Percentiles rank a stretch among this genome's conserved stretches.
Conservation (phyloP, 768 basidiomycete genomes). For the Agrocybe pediades region DNA sequence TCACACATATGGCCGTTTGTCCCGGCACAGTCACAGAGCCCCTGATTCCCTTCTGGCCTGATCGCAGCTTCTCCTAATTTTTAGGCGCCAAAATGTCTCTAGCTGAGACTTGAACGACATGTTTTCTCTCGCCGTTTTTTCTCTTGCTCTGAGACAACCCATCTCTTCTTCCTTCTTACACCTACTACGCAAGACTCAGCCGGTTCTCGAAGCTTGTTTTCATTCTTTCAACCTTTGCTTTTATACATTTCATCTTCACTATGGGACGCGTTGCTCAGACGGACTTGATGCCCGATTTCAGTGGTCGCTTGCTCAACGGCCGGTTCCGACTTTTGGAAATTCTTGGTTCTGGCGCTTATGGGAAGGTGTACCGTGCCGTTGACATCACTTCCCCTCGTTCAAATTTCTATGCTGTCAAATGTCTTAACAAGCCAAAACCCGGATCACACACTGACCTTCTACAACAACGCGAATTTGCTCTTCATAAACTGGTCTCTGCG, state of each 20-base stretch:
- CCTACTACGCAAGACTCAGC: constrained; percentile 15
- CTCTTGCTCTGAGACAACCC: neutral
- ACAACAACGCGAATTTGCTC: constrained; percentile 70
- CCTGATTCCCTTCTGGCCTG: neutral
- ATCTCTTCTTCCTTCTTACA: constrained; percentile 5
- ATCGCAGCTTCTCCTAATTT: neutral
- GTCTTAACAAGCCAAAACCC: constrained; percentile 59
- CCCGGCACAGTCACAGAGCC: too few relatives aligned
- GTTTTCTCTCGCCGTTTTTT: neutral
- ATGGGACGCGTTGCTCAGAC: constrained; percentile 45
- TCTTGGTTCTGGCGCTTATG: constrained; percentile 77
- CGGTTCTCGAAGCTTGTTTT: constrained; percentile 19
- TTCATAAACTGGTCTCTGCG: constrained; percentile 51
- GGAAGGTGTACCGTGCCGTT: constrained; percentile 74
- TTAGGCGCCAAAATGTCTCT: neutral
- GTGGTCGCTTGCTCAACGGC: constrained; percentile 52
- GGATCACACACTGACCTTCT: constrained; percentile 56
- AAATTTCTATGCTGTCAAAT: constrained; percentile 72
- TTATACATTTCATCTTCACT: constrained; percentile 19
- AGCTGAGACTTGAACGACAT: neutral
- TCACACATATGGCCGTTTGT: neutral
- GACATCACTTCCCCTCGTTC: constrained; percentile 43
- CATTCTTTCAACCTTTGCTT: constrained; percentile 16
- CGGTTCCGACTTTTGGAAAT: constrained; percentile 61
- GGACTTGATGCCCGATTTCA: constrained; percentile 50